Conservation (phyloP, 306 rosid species). For the Oemleria cerasiformis region DNA sequence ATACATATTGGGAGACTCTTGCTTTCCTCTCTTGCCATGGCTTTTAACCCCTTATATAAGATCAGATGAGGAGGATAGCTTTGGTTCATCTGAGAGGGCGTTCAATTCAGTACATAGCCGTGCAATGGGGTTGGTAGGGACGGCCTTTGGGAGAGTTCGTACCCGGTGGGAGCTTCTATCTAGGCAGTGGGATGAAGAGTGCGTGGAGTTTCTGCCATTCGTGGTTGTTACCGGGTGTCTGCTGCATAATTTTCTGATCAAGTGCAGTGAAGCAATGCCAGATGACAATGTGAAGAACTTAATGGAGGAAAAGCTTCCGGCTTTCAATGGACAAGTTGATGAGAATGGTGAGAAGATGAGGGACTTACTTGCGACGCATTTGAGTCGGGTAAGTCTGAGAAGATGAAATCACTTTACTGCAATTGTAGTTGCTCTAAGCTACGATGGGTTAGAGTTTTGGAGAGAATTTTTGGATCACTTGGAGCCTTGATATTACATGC, state of each 20-base stretch:
- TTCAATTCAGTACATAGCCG: conserved; percentile 50
- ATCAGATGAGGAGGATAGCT: conserved; percentile 47
- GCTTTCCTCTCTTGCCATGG: conserved; percentile 80
- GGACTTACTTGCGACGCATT: conserved; percentile 65
- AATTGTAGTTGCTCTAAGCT: not conserved
- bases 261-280: conserved; percentile 42
- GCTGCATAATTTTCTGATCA: conserved; percentile 78
- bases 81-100: conserved; percentile 44
- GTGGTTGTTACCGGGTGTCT: conserved; percentile 65
- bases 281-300: conserved; percentile 27
- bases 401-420: conserved; percentile 35
- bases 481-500: conserved; percentile 2
- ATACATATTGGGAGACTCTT: conserved; percentile 67
- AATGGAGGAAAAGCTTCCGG: conserved; percentile 30
- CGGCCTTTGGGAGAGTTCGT: conserved; percentile 52
- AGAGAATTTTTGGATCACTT: conserved; percentile 15
- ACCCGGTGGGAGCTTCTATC: conserved; percentile 62
- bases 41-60: conserved; percentile 71
- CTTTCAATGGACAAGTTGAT: conserved; percentile 45
- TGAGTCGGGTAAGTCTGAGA: conserved; percentile 54
- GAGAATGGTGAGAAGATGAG: conserved; percentile 59
- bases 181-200: conserved; percentile 65
- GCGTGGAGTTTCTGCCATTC: conserved; percentile 61
- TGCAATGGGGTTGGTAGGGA: conserved; percentile 49
- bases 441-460: not conserved